Evolutionary conservation across 1,284 basidiomycete species (phyloP), one percentile per base, ranked within the genome.

Genomic region (Cryptococcus sp.): DNA sequence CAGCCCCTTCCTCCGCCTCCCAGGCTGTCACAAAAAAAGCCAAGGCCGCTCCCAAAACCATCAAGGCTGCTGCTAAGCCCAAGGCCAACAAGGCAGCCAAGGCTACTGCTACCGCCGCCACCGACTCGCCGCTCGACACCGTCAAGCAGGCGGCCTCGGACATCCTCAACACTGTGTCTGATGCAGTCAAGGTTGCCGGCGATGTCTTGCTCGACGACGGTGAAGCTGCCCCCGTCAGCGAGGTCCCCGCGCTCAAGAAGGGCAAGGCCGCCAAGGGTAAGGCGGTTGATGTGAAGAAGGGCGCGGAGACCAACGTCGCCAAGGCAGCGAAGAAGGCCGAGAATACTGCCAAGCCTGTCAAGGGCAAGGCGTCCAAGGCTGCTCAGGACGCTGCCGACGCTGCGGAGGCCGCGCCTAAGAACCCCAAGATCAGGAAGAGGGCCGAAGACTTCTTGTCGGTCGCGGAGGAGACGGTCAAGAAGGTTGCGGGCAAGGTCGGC

Each of bases 371-470:
- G 9, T 55, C 54, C 12, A 52, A 61, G 15, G 55, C 62, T 16
- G 62, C 61, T 16, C 56, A 66, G 36, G 61, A 54, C 9, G 61
- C 65, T 46, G 60, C 52, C 4, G 52, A 60, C 23, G 50, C 61
- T 24, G 60, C 61, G 12, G 59, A 62, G 40, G 63, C 66, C 36
- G 60, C 57, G 13, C 61, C 58, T 23, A 62, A 62, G 20, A 59
- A 70, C 46, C 65, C 66, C 13, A 69, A 66, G 55, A 76, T 74
- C 62, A 63, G 73, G 47, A 76, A 74, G 59, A 65, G 63, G 23
- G 73, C 72, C 24, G 72, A 70, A 42, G 72, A 74, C 53, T 67
- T 71, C 24, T 67, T 76, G 64, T 52, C 45, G 16, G 33, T 53
- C n/a, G 66, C 70, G 20, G 70, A 69, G 52, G 64, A 66, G 40